phyloP scores from a whole-genome alignment of 2,329 filamentous ascomycete species.

The Lachnellula willkommii region DNA sequence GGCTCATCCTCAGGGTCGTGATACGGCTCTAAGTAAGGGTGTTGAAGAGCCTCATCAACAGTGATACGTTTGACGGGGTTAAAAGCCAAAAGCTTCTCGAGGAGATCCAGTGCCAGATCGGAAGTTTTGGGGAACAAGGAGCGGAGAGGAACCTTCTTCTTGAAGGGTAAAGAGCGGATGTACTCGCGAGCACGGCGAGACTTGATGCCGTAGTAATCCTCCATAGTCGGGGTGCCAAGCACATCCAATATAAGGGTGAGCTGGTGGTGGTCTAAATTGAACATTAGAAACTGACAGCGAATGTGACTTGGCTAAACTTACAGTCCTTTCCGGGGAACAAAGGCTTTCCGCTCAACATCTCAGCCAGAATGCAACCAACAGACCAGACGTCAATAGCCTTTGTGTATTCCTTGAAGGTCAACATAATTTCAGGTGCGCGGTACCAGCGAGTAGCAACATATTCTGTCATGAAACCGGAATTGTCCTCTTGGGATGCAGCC shows the following conservation, averaged over 20 bases:
- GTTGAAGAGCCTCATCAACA: conserved; percentile 93
- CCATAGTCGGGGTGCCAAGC: conserved; percentile 96
- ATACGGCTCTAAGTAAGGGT: conserved; percentile 97
- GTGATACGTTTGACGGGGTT: conserved; percentile 98
- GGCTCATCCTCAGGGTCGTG: conserved; percentile 98
- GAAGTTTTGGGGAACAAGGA: conserved; percentile 98
- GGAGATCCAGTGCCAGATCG: conserved; percentile 85
- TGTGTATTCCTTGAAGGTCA: conserved; percentile 99
- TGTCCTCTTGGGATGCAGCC: conserved; percentile 94
- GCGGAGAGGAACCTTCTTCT: conserved; percentile 99
- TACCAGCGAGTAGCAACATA: conserved; percentile 99
- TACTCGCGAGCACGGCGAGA: conserved; percentile 95
- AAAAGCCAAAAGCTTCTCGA: conserved; percentile 95
- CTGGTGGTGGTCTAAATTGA: conserved; percentile 80
- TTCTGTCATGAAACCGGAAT: conserved; percentile 99
- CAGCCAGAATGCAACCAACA: conserved; percentile 93
- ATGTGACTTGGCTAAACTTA: conserved; percentile 43
- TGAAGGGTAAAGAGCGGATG: conserved; percentile 95
- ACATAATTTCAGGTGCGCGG: conserved; percentile 98
- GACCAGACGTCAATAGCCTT: conserved; percentile 99
- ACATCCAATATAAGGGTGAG: conserved; percentile 95
- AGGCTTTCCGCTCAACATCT: conserved; percentile 98
- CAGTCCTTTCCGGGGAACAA: conserved; percentile 98
- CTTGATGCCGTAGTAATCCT: conserved; percentile 99
- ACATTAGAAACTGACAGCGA: neutral